Evolutionary conservation across 2,329 filamentous ascomycete species (phyloP), one percentile per base, ranked within the genome.

Genomic region (Epicoccum sorghinum): DNA sequence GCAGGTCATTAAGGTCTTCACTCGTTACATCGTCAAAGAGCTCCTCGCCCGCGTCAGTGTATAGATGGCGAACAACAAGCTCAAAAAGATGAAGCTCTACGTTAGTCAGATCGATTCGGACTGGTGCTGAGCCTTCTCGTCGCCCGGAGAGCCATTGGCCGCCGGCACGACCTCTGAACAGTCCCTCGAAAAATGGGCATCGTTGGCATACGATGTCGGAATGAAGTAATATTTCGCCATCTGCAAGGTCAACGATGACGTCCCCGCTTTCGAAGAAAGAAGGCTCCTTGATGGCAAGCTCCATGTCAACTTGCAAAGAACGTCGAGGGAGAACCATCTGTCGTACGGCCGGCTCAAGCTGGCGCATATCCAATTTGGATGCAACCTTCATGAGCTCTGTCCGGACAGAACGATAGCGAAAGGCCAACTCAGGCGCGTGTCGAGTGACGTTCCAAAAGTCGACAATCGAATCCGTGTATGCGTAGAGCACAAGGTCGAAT

Each of bases 161-260:
- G 36, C 84, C 83, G 7, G 95, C 91, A 38, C 91, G 87, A n/a
- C 95, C 95, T 64, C 90, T 82, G 73, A 97, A 98, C 38, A 99
- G 81, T 1, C 89, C 90, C 59, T 93, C 82, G 61, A 99, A 99
- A 80, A 97, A 99, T 0, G 91, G 92, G 65, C 93, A 97, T 61
- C 95, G 83, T 66, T 88, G 87, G 61, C 91, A 93, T 32, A 97
- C 73, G 3, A 98, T 75, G 4, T 87, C 81, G 60, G 91, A 93
- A 67, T 99, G 95, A 1, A 89, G 87, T 12, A 80, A 78, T 30
- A 92, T 77, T 48, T 82, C 78, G 25, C 87, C 87, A n/a, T 85
- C 89, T 55, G 90, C 86, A 9, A 98, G 81, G 62, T 96, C 87
- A 14, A 98, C 78, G 5, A 93, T 71, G 6, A 91, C 83, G 72